Evolutionary conservation across 192 early-diverging fungal species (phyloP), one percentile per base, ranked within the genome.

Genomic region (Coemansia sp.): DNA sequence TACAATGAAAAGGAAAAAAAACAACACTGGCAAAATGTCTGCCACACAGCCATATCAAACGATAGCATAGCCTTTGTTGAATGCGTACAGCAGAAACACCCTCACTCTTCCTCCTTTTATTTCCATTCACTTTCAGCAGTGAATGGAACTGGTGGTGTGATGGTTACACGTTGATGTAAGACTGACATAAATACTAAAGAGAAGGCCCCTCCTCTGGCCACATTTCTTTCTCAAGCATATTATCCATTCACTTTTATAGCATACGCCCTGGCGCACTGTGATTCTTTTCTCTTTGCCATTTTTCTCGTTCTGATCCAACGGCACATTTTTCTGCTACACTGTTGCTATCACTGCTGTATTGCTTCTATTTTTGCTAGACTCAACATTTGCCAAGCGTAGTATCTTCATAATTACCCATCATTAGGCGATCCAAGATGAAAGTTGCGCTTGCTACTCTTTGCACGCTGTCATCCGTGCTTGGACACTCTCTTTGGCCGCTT

Each of bases 401-500:
- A 49, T 49, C 3, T 49, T 49, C 18, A 16, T 16, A 2, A 18
- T 16, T 49, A 16, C 3, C 18, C 15, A 5, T 16, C 6, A 18
- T 5, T 8, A 5, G 7, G 16, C 47, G 47, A 49, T 49, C 47
- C 11, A 43, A 6, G 5, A 73, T 73, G 71, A 73, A 63, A 52
- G 42, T 56, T 22, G 64, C 63, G 22, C 61, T 75, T 15, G 65
- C 67, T 4, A 39, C 74, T 6, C 18, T 72, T 13, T 69, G 66
- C n/a, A 40, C 72, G 63, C 61, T 73, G 42, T 66, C 69, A 8
- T 58, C 39, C 18, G 76, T 43, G 9, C 43, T 71, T 26, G 81
- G 69, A 8, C 57, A 59, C n/a, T 72, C 66, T 3, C 49, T 74
- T n/a, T 85, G 84, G 84, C 84, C 84, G 8, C 49, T 78, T 41